Base-by-base conservation (phyloP, 2,329 filamentous ascomycete genomes). In the Ophiostoma ips region DNA sequence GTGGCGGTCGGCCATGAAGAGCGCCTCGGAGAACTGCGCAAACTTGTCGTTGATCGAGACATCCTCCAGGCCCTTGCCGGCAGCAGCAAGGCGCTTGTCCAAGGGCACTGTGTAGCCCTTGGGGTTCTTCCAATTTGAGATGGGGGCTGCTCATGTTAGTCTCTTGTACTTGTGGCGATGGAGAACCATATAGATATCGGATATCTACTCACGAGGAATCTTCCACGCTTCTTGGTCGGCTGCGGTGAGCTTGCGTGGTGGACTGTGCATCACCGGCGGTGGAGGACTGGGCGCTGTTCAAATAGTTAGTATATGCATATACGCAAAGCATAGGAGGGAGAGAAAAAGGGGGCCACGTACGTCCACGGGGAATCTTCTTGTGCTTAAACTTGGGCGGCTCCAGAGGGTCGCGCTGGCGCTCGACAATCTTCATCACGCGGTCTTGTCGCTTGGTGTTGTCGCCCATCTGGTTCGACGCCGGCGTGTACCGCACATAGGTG, bases 121-220 rank as follows among this genome's bases (percentile, higher is more conserved):
- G 1, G 90, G 87, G 64, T 98, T 98, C 76, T 98, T 98, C 92
- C 92, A 98, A 66, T 96, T 96, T 18, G 87, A 94, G 2, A 98
- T 83, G 0, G 90, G 86, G 2, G 90, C 55, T 57, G 46, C 88
- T 31, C 38, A 54, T 51, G 24, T 28, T 24, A 49, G 5, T 15
- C 4, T 4, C 24, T n/a, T n/a, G n/a, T n/a, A n/a, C n/a, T n/a
- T n/a, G n/a, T n/a, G n/a, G n/a, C n/a, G n/a, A n/a, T n/a, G n/a
- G n/a, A n/a, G n/a, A n/a, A n/a, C n/a, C n/a, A n/a, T 7, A 3
- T n/a, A 21, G 13, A n/a, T 2, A 13, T 13, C 8, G 13, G 18
- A n/a, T 12, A 28, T 15, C 33, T 5, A 57, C 58, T 54, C 53
- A 62, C 59, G 89, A 0, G 74, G 76, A 37, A 79, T 95, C 61